Evolutionary conservation across 1,284 basidiomycete species (phyloP), one percentile per base, ranked within the genome.

Genomic region (Fomitiporia mediterranea): DNA sequence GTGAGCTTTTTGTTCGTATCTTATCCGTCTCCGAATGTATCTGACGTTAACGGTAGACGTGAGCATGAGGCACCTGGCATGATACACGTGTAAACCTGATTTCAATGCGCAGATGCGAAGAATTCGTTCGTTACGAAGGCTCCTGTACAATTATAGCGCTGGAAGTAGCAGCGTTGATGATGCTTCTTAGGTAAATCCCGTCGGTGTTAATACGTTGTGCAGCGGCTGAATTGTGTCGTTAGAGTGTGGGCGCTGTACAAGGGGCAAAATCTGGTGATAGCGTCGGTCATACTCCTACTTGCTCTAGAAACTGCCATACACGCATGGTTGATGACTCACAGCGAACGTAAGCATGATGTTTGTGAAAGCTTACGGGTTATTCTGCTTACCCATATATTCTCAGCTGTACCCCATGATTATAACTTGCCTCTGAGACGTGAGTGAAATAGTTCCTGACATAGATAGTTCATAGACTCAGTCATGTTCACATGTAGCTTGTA

Each of bases 81-180:
- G n/a, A n/a, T n/a, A n/a, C n/a, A n/a, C n/a, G n/a, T n/a, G n/a
- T n/a, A n/a, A 19, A 15, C 35, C 3, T 30, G 23, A 19, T 5
- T n/a, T n/a, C 8, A 40, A 39, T 37, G 38, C n/a, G 15, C 9
- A 46, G 5, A 4, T 49, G 47, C 35, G 19, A 34, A 35, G 35
- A 38, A 5, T 51, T 56, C 19, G 51, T 53, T 13, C 56, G 50
- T 19, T 57, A 53, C 35, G 56, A 57, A 37, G 56, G 56, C 28
- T 43, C 56, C 30, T 57, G 56, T 25, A 47, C 51, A 15, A 27
- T 53, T 5, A 56, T 56, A 13, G 55, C 48, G 9, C 15, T 56
- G 21, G 48, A 34, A 28, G 48, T 56, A 13, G 38, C 49, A 23
- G 48, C 21, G 17, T 34, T 56, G n/a, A 42, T 51, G 49, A 42